These are phyloP conservation scores for Acer yangbiense DNA, from an alignment of 345 rosid species.

Conservation along the genomic window DNA sequence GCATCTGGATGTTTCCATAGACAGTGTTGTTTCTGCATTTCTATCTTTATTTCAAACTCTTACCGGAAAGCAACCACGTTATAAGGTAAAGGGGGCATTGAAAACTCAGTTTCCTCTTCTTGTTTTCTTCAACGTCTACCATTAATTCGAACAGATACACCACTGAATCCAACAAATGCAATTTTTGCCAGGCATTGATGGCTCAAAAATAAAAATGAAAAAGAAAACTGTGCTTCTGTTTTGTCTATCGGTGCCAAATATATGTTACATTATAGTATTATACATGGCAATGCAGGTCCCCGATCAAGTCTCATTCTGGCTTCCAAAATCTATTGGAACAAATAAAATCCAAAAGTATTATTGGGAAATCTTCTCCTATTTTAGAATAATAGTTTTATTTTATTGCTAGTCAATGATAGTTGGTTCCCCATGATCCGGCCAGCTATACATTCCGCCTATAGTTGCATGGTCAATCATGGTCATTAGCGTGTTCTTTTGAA, in stretches of 20 bases:
- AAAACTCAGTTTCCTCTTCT: neutral
- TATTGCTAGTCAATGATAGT: neutral
- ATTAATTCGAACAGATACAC: neutral
- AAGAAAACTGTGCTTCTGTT: neutral
- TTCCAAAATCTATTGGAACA: neutral
- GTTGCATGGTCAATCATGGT: constrained; percentile 1
- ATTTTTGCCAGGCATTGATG: neutral
- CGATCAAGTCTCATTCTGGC: neutral
- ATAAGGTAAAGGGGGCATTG: constrained; percentile 57
- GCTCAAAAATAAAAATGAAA: neutral
- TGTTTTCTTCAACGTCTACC: neutral
- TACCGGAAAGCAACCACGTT: constrained; percentile 77
- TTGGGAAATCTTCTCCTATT: neutral
- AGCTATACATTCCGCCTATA: neutral
- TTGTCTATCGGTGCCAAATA: neutral
- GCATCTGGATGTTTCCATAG: constrained; percentile 91
- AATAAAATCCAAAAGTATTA: neutral
- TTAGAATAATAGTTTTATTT: neutral
- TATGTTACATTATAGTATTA: neutral
- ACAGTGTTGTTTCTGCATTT: constrained; percentile 77
- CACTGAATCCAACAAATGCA: neutral
- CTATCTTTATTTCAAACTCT: constrained; percentile 76
- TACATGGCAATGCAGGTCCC: neutral
- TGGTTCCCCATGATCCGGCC: neutral
- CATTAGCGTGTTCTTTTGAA: neutral